These are phyloP conservation scores for Perilla frutescens DNA, from an alignment of 257 asterid species.

Conservation along the genomic window DNA sequence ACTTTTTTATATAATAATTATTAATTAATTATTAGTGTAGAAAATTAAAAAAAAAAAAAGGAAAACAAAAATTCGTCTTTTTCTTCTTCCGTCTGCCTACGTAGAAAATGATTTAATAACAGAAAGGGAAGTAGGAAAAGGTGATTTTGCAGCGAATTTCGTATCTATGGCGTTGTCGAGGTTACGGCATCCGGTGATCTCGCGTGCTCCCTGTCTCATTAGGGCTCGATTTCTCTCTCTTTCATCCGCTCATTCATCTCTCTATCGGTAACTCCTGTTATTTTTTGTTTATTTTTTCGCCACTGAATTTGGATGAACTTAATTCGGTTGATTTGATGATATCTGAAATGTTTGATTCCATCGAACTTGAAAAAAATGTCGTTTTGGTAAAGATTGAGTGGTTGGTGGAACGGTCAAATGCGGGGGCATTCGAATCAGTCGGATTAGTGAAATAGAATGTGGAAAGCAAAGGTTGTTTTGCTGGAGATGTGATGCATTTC, in stretches of 20 bases:
- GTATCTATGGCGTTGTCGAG: slow-evolving; percentile 89
- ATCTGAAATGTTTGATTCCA: slow-evolving; percentile 13
- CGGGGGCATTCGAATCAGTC: slow-evolving; percentile 23
- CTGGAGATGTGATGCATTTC: slow-evolving; percentile 14
- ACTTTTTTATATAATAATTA: not conserved
- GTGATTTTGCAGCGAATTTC: slow-evolving; percentile 41
- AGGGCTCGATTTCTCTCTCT: slow-evolving; percentile 67
- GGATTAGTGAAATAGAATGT: slow-evolving; percentile 20
- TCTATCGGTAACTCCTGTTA: slow-evolving; percentile 52
- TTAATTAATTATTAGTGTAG: not conserved
- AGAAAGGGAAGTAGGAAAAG: slow-evolving; percentile 33
- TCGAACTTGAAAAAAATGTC: not conserved
- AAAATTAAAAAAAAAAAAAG: not conserved
- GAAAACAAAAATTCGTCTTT: slow-evolving; percentile 10
- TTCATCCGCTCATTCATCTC: slow-evolving; percentile 50
- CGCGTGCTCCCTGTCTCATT: slow-evolving; percentile 73
- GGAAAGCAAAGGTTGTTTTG: slow-evolving; percentile 11
- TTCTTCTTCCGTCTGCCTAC: slow-evolving; percentile 5
- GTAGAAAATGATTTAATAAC: not conserved
- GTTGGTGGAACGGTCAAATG: slow-evolving; percentile 37
- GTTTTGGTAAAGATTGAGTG: slow-evolving; percentile 25
- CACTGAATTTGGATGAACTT: slow-evolving; percentile 32
- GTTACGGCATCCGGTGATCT: slow-evolving; percentile 84
- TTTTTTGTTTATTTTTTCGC: not conserved
- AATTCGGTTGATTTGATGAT: slow-evolving; percentile 24